Conservation (phyloP, 2,329 filamentous ascomycete genomes). For the Thelonectria olida region DNA sequence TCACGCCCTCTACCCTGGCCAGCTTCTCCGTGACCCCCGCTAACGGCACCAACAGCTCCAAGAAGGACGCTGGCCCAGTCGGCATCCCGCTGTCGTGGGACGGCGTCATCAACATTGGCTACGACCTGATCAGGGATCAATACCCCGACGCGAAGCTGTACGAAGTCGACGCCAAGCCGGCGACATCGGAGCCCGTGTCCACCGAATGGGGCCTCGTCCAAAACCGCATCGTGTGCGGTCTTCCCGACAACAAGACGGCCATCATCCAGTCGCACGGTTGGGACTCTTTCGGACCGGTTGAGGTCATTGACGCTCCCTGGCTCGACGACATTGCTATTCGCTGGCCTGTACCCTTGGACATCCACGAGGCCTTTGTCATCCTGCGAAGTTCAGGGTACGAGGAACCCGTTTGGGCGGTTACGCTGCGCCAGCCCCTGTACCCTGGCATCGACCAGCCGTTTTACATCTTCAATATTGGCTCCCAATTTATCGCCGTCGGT, state of each 20-base stretch:
- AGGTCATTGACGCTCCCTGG: constrained; percentile 15
- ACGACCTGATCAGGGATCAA: constrained; percentile 18
- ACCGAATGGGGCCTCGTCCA: constrained; percentile 25
- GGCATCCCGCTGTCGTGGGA: constrained; percentile 22
- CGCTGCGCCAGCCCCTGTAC: constrained; percentile 19
- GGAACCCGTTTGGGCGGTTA: constrained; percentile 6
- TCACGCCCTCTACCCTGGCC: background rate
- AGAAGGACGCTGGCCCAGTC: background rate
- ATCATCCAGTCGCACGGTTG: constrained; percentile 24
- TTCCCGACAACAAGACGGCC: constrained; percentile 18
- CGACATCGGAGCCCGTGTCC: constrained; percentile 6
- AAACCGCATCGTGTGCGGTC: constrained; percentile 19
- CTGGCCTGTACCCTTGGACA: constrained; percentile 20
- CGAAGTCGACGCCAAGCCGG: constrained; percentile 21
- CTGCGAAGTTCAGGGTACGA: constrained; percentile 25
- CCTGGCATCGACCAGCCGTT: constrained; percentile 22
- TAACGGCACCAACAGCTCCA: background rate
- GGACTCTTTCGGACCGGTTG: constrained; percentile 16
- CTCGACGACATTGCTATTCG: constrained; percentile 3
- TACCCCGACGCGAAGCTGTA: constrained; percentile 17
- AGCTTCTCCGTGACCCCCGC: background rate
- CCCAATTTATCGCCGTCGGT: constrained; percentile 23
- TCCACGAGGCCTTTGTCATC: constrained; percentile 19
- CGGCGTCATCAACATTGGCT: constrained; percentile 21
- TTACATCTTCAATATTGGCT: constrained; percentile 23